phyloP scores from a whole-genome alignment of 2,329 filamentous ascomycete species.

The Hypoxylon sp. region DNA sequence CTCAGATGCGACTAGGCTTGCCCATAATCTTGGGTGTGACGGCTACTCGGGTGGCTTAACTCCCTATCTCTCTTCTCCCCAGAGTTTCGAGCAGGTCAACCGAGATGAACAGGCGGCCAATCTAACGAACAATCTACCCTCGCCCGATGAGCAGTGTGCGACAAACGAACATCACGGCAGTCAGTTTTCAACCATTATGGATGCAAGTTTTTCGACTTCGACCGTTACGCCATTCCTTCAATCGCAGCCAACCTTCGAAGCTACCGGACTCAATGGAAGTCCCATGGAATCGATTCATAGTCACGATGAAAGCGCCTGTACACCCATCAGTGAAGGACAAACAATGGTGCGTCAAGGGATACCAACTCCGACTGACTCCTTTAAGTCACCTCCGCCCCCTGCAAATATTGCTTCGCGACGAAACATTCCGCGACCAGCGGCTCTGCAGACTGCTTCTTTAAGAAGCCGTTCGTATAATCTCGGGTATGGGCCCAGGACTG shows the following conservation, averaged over 20 bases:
- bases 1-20: constrained; percentile 38
- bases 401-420: constrained; percentile 70
- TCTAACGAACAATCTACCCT: constrained; percentile 40
- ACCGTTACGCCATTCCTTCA: constrained; percentile 45
- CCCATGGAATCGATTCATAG: constrained; percentile 36
- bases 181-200: constrained; percentile 45
- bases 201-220: constrained; percentile 40
- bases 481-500: constrained; percentile 62
- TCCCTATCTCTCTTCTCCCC: constrained; percentile 36
- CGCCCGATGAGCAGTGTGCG: constrained; percentile 46
- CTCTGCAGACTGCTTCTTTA: constrained; percentile 63
- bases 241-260: constrained; percentile 39
- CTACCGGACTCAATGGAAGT: constrained; percentile 40
- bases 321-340: constrained; percentile 39
- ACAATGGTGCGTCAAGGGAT: constrained; percentile 44
- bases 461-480: constrained; percentile 61
- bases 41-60: constrained; percentile 40
- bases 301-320: constrained; percentile 24
- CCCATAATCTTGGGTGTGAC: constrained; percentile 38
- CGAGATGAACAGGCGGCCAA: constrained; percentile 23
- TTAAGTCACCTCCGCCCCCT: constrained; percentile 65
- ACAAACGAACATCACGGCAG: constrained; percentile 39
- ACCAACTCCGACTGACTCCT: constrained; percentile 54
- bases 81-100: constrained; percentile 10
- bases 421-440: constrained; percentile 64